phyloP scores from a whole-genome alignment of 768 basidiomycete genomes.

The Mycena rosella region DNA sequence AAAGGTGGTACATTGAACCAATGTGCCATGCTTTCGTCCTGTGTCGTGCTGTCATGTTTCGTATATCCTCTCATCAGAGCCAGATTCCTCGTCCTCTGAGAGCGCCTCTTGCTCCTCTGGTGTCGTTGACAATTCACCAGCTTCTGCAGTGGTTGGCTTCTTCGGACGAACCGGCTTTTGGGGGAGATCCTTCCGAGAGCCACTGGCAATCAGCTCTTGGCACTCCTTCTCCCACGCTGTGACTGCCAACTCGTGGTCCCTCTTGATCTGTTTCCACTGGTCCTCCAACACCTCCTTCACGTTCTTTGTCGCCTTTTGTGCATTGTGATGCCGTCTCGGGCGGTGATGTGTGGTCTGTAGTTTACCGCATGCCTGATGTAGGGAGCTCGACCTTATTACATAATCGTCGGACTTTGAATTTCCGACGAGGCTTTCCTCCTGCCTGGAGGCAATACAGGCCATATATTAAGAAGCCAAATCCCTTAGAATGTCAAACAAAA shows the following conservation, averaged over 20 bases:
- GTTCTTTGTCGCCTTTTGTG: background rate
- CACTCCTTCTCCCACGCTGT: slow-evolving; percentile 9
- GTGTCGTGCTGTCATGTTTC: too few species aligned
- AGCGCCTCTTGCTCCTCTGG: background rate
- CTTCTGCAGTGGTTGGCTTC: slow-evolving; percentile 2
- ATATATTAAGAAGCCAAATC: too few species aligned
- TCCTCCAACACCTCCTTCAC: background rate
- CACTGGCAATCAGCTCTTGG: background rate
- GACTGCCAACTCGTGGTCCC: slow-evolving; percentile 4
- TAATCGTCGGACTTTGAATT: too few species aligned
- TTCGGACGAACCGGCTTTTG: slow-evolving; percentile 12
- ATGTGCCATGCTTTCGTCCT: too few species aligned
- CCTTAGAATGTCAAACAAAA: too few species aligned
- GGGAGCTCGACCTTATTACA: too few species aligned
- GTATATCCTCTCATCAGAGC: too few species aligned
- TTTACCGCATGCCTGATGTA: too few species aligned
- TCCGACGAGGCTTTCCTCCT: too few species aligned
- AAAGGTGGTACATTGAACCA: too few species aligned
- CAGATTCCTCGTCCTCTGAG: background rate
- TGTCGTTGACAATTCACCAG: too few species aligned
- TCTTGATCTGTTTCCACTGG: slow-evolving; percentile 12
- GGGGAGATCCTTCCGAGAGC: slow-evolving; percentile 4
- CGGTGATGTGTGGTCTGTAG: slow-evolving; percentile 28
- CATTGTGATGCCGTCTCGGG: slow-evolving; percentile 26
- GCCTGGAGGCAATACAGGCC: too few species aligned